These are phyloP conservation scores for Petunia axillaris DNA, from an alignment of 257 asterid species.

Conservation along the genomic window DNA sequence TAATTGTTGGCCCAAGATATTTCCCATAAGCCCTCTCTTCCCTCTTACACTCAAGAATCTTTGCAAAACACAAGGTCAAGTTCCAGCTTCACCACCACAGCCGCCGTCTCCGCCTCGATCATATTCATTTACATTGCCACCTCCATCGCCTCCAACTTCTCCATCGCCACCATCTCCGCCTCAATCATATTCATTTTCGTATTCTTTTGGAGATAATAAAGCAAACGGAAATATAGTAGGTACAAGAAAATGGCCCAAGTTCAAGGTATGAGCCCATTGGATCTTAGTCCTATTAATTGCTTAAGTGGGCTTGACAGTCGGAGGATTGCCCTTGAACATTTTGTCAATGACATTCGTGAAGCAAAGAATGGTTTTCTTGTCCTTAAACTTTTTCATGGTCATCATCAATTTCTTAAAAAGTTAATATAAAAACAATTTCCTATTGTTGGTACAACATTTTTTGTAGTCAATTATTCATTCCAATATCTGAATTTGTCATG, in stretches of 20 bases:
- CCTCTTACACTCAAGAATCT: slow-evolving; percentile 28
- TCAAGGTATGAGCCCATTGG: not conserved
- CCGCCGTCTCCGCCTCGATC: not conserved
- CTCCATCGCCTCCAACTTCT: not conserved
- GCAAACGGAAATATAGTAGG: not conserved
- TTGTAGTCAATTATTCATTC: not conserved
- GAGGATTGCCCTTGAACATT: not conserved
- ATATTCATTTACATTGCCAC: not conserved
- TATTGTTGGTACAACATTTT: not conserved
- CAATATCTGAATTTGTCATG: not conserved
- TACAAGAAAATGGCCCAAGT: not conserved
- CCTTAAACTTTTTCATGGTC: too few relatives aligned
- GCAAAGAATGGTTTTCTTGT: not conserved
- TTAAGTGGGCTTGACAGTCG: not conserved
- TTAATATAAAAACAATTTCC: slow-evolving; percentile 1
- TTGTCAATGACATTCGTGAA: not conserved
- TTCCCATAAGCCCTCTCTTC: slow-evolving; percentile 34
- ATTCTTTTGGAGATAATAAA: slow-evolving; percentile 4
- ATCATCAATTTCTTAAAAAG: not conserved
- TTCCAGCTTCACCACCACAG: not conserved
- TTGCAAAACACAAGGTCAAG: slow-evolving; percentile 1
- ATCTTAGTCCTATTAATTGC: not conserved
- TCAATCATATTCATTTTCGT: not conserved
- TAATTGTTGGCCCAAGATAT: slow-evolving; percentile 39
- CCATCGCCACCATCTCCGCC: not conserved